Percentiles rank a stretch among this genome's conserved stretches.
These are phyloP conservation scores for Hyaloperonospora brassicae DNA, from an alignment of 352 stramenopile genomes.

Conservation along the genomic window DNA sequence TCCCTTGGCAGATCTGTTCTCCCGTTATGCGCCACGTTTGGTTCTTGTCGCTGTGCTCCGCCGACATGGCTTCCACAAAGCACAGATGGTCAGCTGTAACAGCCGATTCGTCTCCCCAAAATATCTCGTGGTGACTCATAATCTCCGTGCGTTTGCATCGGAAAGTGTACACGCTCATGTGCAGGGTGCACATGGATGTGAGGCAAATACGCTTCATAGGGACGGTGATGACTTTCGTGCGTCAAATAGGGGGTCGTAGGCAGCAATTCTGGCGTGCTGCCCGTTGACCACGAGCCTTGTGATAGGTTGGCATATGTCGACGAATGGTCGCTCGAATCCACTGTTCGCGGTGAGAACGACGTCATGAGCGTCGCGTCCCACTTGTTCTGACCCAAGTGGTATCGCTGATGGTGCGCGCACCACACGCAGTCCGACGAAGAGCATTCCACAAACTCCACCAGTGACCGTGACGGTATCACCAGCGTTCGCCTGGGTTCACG, in stretches of 20 bases:
- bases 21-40: neutral
- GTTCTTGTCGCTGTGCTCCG: slow-evolving; percentile 9
- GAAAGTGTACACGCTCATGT: slow-evolving; percentile 9
- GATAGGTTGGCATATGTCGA: slow-evolving; percentile 36
- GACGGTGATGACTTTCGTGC: slow-evolving; percentile 24
- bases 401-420: slow-evolving; percentile 63
- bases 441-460: slow-evolving; percentile 72
- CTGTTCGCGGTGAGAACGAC: slow-evolving; percentile 44
- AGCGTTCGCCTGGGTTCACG: slow-evolving; percentile 43
- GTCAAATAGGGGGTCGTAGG: slow-evolving; percentile 12
- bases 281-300: slow-evolving; percentile 32
- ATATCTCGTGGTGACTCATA: slow-evolving; percentile 21
- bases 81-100: slow-evolving; percentile 19
- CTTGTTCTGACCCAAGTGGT: slow-evolving; percentile 49
- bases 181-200: slow-evolving; percentile 11
- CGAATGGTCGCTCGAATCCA: slow-evolving; percentile 52
- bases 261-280: slow-evolving; percentile 17
- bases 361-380: slow-evolving; percentile 55
- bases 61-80: neutral
- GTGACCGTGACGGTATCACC: slow-evolving; percentile 36
- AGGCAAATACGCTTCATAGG: slow-evolving; percentile 15
- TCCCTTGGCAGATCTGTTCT: no score
- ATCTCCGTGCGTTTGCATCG: slow-evolving; percentile 16
- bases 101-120: slow-evolving; percentile 13
- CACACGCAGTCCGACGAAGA: slow-evolving; percentile 57